These are phyloP conservation scores for Apiospora marii DNA, from an alignment of 2,329 filamentous ascomycete genomes.

Conservation along the genomic window DNA sequence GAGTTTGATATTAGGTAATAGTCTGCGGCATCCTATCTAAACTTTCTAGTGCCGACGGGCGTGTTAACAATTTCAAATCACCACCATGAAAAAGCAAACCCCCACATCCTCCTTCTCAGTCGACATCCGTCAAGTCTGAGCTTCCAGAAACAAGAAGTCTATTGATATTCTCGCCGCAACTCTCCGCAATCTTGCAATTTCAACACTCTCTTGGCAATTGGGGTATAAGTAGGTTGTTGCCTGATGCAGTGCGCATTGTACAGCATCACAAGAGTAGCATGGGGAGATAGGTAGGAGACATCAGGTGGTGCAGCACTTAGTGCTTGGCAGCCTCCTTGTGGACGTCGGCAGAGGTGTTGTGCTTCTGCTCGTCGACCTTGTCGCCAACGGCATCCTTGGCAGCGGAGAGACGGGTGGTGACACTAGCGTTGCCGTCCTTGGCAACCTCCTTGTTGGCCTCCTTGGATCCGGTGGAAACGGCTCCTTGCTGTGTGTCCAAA, in stretches of 20 bases:
- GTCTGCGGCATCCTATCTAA: slow-evolving; percentile 6
- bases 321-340: slow-evolving; percentile 48
- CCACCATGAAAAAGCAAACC: not conserved
- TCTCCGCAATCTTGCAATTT: not conserved
- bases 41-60: slow-evolving; percentile 4
- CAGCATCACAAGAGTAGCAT: not conserved
- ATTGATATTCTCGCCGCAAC: not conserved
- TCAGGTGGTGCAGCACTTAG: slow-evolving; percentile 32
- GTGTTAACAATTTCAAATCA: slow-evolving; percentile 11
- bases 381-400: slow-evolving; percentile 57
- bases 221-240: not conserved
- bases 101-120: not conserved
- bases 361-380: slow-evolving; percentile 53
- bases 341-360: slow-evolving; percentile 44
- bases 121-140: not conserved
- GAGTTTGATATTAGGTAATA: not conserved
- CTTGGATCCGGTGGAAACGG: slow-evolving; percentile 65
- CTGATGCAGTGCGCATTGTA: not conserved
- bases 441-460: slow-evolving; percentile 74
- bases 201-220: not conserved
- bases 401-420: slow-evolving; percentile 60
- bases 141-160: not conserved
- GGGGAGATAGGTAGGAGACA: too few relatives aligned
- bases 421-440: slow-evolving; percentile 63
- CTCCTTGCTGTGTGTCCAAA: slow-evolving; percentile 34